A percentile compares a stretch with the other conserved stretches of the same genome.
Conservation (phyloP, 2,329 filamentous ascomycete genomes). For the Colletotrichum musae region DNA sequence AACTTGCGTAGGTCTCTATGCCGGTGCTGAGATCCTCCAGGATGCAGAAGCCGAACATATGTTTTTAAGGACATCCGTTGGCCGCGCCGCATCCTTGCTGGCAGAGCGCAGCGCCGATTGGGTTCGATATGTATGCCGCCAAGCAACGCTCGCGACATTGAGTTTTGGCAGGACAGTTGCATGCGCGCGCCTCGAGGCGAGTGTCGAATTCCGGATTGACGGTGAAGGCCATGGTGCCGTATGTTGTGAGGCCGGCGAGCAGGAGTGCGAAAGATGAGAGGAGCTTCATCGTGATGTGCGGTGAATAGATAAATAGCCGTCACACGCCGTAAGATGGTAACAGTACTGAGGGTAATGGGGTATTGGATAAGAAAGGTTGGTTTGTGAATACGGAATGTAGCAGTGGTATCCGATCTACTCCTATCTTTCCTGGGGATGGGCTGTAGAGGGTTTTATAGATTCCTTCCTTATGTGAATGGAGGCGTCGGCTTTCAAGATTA, state of each 20-base stretch:
- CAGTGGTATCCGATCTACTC: not conserved
- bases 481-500: not conserved
- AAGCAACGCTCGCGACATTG: not conserved
- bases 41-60: not conserved
- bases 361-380: not conserved
- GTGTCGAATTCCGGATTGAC: not conserved
- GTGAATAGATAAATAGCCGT: not conserved
- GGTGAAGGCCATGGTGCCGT: not conserved
- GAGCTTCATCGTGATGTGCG: not conserved
- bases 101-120: not conserved
- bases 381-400: not conserved
- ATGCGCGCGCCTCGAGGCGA: not conserved
- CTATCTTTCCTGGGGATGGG: not conserved
- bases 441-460: not conserved
- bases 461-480: not conserved
- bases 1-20: not conserved
- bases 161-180: not conserved
- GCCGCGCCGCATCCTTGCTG: not conserved
- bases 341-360: not conserved
- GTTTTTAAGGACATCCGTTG: not conserved
- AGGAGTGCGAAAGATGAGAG: not conserved
- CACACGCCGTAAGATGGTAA: not conserved
- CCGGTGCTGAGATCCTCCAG: not conserved
- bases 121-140: not conserved
- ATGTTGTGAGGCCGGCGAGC: not conserved